Percentiles rank a stretch among this genome's conserved stretches.
Conservation (phyloP, 768 basidiomycete species). For the Rhodotorula sphaerocarpa region DNA sequence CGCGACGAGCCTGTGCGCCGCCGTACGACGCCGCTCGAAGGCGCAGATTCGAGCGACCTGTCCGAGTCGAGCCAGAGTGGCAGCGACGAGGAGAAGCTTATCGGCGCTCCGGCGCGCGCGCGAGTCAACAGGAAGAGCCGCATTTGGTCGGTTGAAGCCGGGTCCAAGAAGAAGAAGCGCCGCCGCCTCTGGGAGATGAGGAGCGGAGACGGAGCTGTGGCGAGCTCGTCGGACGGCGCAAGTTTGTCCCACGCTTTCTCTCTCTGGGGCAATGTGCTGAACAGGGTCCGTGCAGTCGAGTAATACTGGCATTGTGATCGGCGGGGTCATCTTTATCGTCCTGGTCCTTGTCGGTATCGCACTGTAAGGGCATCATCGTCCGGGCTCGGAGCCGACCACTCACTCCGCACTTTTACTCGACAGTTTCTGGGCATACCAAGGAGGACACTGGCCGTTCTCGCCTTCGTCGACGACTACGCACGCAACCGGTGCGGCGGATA, state of each 20-base stretch:
- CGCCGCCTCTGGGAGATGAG: slow-evolving; percentile 1
- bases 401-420: too few species aligned
- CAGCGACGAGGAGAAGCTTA: slow-evolving; percentile 27
- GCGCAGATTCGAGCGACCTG: too few species aligned
- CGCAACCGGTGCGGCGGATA: too few species aligned
- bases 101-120: slow-evolving; percentile 6
- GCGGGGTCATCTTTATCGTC: not conserved
- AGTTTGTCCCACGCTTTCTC: too few species aligned
- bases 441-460: not conserved
- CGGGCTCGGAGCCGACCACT: too few species aligned
- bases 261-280: not conserved
- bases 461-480: too few species aligned
- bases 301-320: not conserved
- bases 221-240: not conserved
- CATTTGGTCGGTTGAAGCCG: not conserved
- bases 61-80: slow-evolving; percentile 15
- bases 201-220: not conserved
- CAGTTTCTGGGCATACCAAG: not conserved
- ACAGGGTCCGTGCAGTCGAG: not conserved
- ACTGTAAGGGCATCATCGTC: not conserved
- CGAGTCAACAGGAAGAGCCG: not conserved
- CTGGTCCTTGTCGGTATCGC: not conserved
- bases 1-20: slow-evolving; percentile 5
- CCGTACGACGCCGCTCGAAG: not conserved
- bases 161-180: slow-evolving; percentile 1